These are phyloP conservation scores for Lentinula sp. DNA, from an alignment of 768 basidiomycete species.

Conservation along the genomic window DNA sequence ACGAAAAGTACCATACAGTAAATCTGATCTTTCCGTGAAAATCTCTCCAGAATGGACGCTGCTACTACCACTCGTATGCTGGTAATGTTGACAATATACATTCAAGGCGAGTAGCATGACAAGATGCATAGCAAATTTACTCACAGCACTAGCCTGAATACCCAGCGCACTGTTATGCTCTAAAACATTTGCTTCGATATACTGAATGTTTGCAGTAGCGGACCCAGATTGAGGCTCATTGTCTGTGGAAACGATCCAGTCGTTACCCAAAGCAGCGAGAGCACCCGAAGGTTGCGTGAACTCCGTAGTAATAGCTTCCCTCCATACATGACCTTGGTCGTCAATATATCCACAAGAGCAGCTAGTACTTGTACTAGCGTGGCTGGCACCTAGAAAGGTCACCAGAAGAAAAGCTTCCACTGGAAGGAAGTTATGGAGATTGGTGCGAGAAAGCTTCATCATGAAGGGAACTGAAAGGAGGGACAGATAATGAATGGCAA, in stretches of 20 bases:
- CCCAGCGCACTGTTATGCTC: conserved; percentile 9
- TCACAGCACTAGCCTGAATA: conserved; percentile 11
- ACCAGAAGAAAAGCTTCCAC: not conserved
- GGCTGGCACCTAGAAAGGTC: not conserved
- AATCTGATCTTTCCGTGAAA: conserved; percentile 11
- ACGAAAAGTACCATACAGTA: conserved; percentile 11
- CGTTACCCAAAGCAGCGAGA: conserved; percentile 8
- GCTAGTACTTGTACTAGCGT: not conserved
- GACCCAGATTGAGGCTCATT: conserved; percentile 7
- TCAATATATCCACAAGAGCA: conserved; percentile 13
- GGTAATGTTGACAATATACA: not conserved
- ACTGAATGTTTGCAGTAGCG: conserved; percentile 9
- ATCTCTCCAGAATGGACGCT: conserved; percentile 10
- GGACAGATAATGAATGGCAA: not conserved
- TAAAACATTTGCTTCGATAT: conserved; percentile 7
- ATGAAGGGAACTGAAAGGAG: not conserved
- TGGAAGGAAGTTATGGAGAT: not conserved
- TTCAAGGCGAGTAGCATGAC: not conserved
- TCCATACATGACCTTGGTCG: conserved; percentile 11
- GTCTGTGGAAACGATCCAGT: conserved; percentile 11
- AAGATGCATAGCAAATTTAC: not conserved
- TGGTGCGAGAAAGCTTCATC: not conserved
- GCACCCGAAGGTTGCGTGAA: conserved; percentile 11
- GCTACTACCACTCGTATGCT: not conserved
- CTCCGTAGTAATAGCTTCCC: conserved; percentile 9